Evolutionary conservation across 2,329 filamentous ascomycete genomes (phyloP), one percentile per base, ranked within the genome.

Genomic region (Apiospora phragmitis): DNA sequence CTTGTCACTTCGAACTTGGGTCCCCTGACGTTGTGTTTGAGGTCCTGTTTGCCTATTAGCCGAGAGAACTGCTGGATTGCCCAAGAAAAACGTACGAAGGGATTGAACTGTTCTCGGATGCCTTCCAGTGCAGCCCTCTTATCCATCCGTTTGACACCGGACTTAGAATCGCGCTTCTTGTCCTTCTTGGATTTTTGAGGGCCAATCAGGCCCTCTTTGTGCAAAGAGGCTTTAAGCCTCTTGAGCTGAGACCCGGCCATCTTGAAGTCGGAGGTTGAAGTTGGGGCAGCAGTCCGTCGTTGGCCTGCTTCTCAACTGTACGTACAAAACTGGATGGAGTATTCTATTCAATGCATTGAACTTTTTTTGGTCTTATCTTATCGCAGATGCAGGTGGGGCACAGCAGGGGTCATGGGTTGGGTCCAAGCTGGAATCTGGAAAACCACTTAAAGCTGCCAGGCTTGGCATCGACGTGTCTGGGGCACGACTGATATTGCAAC

Each of bases 181-280:
- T 97, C 93, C 83, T 98, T 98, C 79, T 98, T 98, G 11, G 95
- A 98, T 78, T 97, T 92, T 77, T 97, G 95, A 7, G 94, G 94
- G 1, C 95, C 94, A 55, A 95, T 91, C 68, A 99, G 91, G 69
- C 96, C 96, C 79, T 95, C 93, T 71, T 98, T 94, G 73, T 91
- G 89, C 65, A 99, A 88, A 12, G 95, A 97, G 75, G 93, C 89
- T 84, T 98, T 99, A 62, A 99, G 89, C 82, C 95, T 93, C 84
- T 98, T 99, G 71, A 99, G 88, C 85, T 99, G 97, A 16, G 97
- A 99, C 73, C 95, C 94, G 76, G 95, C 91, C 96, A 99, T 99
- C 70, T 77, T 9, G 67, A 29, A 62, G 32, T 38, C 32, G 55
- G 21, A 11, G 32, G 8, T 38, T 38, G 55, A 55, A 69, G 32